These are phyloP conservation scores for Dioscorea cayenensis DNA, from an alignment of 116 monocot species.

Conservation along the genomic window DNA sequence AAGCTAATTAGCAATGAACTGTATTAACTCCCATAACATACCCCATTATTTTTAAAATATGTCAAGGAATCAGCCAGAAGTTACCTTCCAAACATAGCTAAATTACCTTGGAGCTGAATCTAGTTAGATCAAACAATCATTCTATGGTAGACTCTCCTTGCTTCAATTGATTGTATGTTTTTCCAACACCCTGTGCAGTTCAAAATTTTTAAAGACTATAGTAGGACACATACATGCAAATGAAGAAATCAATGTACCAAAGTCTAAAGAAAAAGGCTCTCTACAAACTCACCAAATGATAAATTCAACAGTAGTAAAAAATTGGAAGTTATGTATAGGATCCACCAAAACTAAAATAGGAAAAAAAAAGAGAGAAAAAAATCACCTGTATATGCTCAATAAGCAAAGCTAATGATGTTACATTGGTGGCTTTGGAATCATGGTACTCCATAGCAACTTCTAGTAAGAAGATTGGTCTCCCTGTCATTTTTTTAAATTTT, in stretches of 20 bases:
- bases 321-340: background rate
- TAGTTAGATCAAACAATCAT: constrained; percentile 61
- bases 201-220: no score
- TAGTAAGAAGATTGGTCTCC: background rate
- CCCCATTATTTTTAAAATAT: background rate
- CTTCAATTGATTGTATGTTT: constrained; percentile 89
- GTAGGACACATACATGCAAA: background rate
- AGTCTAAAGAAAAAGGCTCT: background rate
- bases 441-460: constrained; percentile 64
- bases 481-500: background rate
- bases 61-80: background rate
- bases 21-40: no score
- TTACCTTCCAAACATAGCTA: background rate
- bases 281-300: no score
- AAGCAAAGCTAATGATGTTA: constrained; percentile 59
- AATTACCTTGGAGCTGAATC: constrained; percentile 50
- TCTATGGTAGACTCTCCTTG: no score
- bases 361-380: background rate
- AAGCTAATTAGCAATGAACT: background rate
- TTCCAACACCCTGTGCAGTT: constrained; percentile 55
- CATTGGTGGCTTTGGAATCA: constrained; percentile 88
- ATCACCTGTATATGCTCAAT: constrained; percentile 78
- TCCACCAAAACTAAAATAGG: background rate
- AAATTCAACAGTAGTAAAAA: no score
- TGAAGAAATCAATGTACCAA: background rate